Percentiles rank a stretch among this genome's conserved stretches.
phyloP scores from a whole-genome alignment of 306 rosid species.

The Citrullus amarus region DNA sequence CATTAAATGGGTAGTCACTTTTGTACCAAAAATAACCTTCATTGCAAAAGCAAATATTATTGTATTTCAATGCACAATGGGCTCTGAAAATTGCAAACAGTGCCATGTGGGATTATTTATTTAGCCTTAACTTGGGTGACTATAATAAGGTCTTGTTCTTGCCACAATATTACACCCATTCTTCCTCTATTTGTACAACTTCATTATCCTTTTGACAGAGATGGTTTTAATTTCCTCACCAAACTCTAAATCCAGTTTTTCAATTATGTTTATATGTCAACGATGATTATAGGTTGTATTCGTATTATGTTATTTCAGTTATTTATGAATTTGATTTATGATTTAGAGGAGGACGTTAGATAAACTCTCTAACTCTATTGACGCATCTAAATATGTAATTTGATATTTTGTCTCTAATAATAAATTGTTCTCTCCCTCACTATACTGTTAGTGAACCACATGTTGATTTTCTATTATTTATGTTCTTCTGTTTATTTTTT shows the following conservation, averaged over 20 bases:
- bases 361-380: too few species aligned
- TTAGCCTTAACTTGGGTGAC: neutral
- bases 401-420: too few species aligned
- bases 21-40: neutral
- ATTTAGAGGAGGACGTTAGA: too few species aligned
- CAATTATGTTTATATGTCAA: too few species aligned
- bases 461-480: too few species aligned
- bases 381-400: too few species aligned
- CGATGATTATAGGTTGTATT: too few species aligned
- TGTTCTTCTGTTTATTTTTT: too few species aligned
- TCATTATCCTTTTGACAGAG: neutral
- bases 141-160: neutral
- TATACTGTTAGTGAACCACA: too few species aligned
- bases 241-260: neutral
- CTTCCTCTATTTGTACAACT: neutral
- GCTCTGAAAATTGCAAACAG: neutral
- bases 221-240: conserved; percentile 1
- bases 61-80: neutral
- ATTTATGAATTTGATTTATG: too few species aligned
- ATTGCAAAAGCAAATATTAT: neutral
- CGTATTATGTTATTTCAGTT: too few species aligned
- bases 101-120: conserved; percentile 1
- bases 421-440: too few species aligned
- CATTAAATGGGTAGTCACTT: neutral
- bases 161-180: neutral